These are phyloP conservation scores for Populus pruinosa DNA, from an alignment of 345 rosid species.

Conservation along the genomic window DNA sequence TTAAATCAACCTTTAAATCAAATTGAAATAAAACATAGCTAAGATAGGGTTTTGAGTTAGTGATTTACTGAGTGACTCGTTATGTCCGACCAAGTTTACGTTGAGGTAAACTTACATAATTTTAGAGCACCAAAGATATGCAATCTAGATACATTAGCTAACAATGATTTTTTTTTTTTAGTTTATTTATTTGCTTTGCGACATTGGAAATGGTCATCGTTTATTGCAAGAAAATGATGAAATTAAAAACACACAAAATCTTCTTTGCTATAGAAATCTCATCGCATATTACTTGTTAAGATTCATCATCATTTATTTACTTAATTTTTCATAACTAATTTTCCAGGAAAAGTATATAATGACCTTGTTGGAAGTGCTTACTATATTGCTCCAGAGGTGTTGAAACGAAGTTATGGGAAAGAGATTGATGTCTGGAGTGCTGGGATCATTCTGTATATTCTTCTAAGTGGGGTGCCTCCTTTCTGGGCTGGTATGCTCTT, in stretches of 20 bases:
- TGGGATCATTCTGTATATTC: constrained; percentile 30
- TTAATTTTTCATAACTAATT: not conserved
- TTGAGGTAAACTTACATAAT: not conserved
- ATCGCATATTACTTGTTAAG: too few relatives aligned
- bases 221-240: too few relatives aligned
- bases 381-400: constrained; percentile 34
- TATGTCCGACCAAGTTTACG: too few relatives aligned
- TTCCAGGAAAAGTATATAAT: constrained; percentile 14
- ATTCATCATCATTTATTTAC: not conserved
- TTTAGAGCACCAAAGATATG: not conserved
- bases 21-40: too few relatives aligned
- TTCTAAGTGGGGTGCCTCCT: constrained; percentile 31
- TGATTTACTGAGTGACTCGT: too few relatives aligned
- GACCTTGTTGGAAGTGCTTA: constrained; percentile 34
- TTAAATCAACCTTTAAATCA: too few relatives aligned
- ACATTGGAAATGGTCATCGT: too few relatives aligned
- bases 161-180: too few relatives aligned
- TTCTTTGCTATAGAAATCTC: too few relatives aligned
- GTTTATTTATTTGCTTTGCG: too few relatives aligned
- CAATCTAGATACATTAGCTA: not conserved
- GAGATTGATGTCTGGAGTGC: constrained; percentile 39
- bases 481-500: constrained; percentile 23
- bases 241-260: too few relatives aligned
- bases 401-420: constrained; percentile 23
- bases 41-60: too few relatives aligned